Evolutionary conservation across 139 green algal species (phyloP).

Genomic region (Penium margaritaceum): DNA sequence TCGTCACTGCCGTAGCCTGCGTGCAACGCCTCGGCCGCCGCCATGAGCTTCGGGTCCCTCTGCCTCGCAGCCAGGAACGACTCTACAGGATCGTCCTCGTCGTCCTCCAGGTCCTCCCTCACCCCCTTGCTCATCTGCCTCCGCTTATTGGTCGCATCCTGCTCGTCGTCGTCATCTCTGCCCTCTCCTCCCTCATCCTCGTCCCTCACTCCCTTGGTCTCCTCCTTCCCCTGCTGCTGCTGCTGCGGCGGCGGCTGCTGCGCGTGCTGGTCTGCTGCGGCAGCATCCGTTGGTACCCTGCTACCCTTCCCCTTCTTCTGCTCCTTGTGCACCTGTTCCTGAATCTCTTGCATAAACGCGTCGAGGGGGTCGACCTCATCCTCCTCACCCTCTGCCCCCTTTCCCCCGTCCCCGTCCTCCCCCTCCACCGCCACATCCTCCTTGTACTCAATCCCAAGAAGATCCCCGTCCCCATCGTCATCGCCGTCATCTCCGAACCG

Average conservation of each 20-base stretch:
- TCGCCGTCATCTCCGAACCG: too few relatives aligned
- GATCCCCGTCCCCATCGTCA: too few relatives aligned
- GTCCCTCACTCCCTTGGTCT: too few relatives aligned
- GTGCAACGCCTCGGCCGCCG: constrained; percentile 30
- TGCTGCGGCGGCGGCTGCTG: too few relatives aligned
- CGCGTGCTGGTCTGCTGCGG: background rate
- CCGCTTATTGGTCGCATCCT: background rate
- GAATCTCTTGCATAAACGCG: background rate
- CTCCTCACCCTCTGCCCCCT: background rate
- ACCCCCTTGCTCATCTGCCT: constrained; percentile 1
- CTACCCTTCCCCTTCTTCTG: too few relatives aligned
- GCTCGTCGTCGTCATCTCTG: too few relatives aligned
- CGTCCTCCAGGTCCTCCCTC: constrained; percentile 64
- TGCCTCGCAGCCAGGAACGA: constrained; percentile 14
- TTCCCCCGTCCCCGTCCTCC: background rate
- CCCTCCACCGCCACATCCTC: too few relatives aligned
- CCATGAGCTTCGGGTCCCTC: constrained; percentile 40
- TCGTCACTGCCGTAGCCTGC: constrained; percentile 59
- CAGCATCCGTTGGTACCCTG: too few relatives aligned
- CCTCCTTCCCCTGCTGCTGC: background rate
- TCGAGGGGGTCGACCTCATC: background rate
- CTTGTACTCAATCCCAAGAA: too few relatives aligned
- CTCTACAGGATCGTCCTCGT: constrained; percentile 41
- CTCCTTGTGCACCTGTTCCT: background rate
- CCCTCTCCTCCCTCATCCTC: too few relatives aligned